These are phyloP conservation scores for Didymella glomerata DNA, from an alignment of 2,329 filamentous ascomycete genomes.

Conservation along the genomic window DNA sequence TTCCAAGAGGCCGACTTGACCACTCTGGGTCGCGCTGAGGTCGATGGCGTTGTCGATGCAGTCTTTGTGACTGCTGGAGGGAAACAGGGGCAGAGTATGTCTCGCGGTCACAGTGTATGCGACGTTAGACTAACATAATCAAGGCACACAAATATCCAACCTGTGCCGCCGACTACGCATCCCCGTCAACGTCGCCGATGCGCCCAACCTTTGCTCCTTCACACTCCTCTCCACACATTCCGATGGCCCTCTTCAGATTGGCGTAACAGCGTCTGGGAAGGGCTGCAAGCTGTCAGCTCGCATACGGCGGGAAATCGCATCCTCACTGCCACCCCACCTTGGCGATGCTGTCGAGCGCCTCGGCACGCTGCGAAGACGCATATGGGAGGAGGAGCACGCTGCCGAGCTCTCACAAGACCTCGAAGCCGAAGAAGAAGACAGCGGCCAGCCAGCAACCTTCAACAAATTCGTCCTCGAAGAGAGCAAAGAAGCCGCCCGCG, in stretches of 20 bases:
- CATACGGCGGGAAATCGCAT: conserved; percentile 86
- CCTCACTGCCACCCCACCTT: conserved; percentile 76
- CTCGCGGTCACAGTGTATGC: background rate
- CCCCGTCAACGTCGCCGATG: conserved; percentile 91
- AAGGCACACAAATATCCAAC: conserved; percentile 72
- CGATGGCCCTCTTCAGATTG: conserved; percentile 91
- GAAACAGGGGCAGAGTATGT: conserved; percentile 59
- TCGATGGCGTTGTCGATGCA: conserved; percentile 81
- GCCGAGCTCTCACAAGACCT: conserved; percentile 56
- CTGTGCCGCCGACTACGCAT: conserved; percentile 83
- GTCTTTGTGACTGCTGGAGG: conserved; percentile 81
- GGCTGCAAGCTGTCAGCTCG: conserved; percentile 93
- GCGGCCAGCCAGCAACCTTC: conserved; percentile 81
- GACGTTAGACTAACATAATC: conserved; percentile 17
- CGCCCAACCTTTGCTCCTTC: conserved; percentile 86
- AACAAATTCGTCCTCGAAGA: conserved; percentile 81
- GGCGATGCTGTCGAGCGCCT: conserved; percentile 80
- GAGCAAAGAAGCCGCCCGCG: conserved; percentile 77
- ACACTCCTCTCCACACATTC: conserved; percentile 86
- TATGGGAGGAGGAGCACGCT: conserved; percentile 60
- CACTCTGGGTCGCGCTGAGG: conserved; percentile 79
- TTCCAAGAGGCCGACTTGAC: conserved; percentile 79
- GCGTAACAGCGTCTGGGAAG: conserved; percentile 92
- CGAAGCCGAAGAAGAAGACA: conserved; percentile 66
- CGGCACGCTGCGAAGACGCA: conserved; percentile 62